Evolutionary conservation across 1,284 basidiomycete species (phyloP).

Genomic region (Volvariella surrecta): DNA sequence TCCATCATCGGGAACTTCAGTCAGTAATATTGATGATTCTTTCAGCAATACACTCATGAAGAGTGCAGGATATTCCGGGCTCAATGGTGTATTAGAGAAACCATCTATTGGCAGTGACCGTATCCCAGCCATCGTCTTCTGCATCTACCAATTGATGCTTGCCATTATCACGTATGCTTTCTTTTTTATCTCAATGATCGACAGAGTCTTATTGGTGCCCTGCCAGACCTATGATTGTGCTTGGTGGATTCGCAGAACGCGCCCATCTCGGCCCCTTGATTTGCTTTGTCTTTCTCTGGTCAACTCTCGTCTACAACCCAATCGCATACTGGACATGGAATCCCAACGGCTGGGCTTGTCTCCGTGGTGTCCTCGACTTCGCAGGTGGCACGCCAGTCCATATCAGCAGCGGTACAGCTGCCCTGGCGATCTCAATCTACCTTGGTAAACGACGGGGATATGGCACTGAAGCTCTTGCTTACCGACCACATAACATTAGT

Average conservation of each 20-base stretch:
- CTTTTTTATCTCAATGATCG: background rate
- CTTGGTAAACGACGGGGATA: constrained; percentile 88
- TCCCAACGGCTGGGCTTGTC: constrained; percentile 73
- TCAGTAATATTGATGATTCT: constrained; percentile 32
- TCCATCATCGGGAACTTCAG: constrained; percentile 42
- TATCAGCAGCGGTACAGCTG: constrained; percentile 87
- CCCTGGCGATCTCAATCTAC: constrained; percentile 86
- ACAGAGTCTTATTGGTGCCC: background rate
- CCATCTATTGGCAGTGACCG: constrained; percentile 65
- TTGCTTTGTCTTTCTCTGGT: constrained; percentile 87
- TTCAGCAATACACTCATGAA: constrained; percentile 15
- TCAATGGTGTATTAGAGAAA: constrained; percentile 70
- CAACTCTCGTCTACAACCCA: constrained; percentile 88
- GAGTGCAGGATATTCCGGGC: constrained; percentile 64
- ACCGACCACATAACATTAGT: constrained; percentile 80
- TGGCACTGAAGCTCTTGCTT: constrained; percentile 82
- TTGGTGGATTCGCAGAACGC: constrained; percentile 90
- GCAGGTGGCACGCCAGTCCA: constrained; percentile 94
- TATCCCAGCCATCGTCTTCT: constrained; percentile 82
- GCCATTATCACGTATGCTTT: constrained; percentile 63
- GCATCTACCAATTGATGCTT: constrained; percentile 87
- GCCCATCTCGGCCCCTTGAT: constrained; percentile 80
- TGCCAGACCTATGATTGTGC: constrained; percentile 67
- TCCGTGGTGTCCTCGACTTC: constrained; percentile 79
- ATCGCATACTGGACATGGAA: constrained; percentile 96